Evolutionary conservation across 164 flowering plant genomes (phyloP), one percentile per base, ranked within the genome.

Genomic region (Sextonia rubra): DNA sequence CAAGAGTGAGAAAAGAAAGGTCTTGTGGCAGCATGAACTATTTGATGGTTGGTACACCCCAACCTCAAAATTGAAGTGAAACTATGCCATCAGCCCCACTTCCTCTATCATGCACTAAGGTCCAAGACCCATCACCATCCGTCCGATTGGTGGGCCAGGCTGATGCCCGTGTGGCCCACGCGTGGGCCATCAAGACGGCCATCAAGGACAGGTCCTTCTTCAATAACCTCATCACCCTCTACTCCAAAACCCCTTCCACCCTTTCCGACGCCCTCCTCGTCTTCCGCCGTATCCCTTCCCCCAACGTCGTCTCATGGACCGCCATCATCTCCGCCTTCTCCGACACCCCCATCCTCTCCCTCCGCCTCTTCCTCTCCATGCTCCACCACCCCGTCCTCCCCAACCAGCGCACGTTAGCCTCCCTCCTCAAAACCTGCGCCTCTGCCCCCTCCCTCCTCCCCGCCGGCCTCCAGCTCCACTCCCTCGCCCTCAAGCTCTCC

Each of bases 221-320:
- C 76, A 78, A 83, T 83, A 60, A 63, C 27, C 85, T 86, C 74
- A 86, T 86, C 76, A 80, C 88, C 12, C 82, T 68, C 78, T 89
- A 89, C 84, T 82, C 92, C 68, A 84, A 78, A 65, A 22, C 58
- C 8, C 77, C 86, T 63, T 64, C 79, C 63, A 79, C 77, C 68
- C 69, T 64, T 7, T 64, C 84, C 63, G 64, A 80, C 73, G 72
- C 89, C 29, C 63, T 69, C 52, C 81, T 71, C 15, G 70, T 85
- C 75, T 85, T 89, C 83, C 60, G 66, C 68, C 82, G 80, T 56
- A 83, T 89, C 81, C 82, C 85, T 3, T 77, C 75, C 1, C 97
- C 92, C 56, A 83, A 84, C 79, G 80, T 86, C 47, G 94, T 86
- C 70, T 84, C 97, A 71, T 91, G 94, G 94, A 86, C 97, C 2